These are phyloP conservation scores for Penicillium sp. DNA, from an alignment of 2,329 filamentous ascomycete genomes.

Conservation along the genomic window DNA sequence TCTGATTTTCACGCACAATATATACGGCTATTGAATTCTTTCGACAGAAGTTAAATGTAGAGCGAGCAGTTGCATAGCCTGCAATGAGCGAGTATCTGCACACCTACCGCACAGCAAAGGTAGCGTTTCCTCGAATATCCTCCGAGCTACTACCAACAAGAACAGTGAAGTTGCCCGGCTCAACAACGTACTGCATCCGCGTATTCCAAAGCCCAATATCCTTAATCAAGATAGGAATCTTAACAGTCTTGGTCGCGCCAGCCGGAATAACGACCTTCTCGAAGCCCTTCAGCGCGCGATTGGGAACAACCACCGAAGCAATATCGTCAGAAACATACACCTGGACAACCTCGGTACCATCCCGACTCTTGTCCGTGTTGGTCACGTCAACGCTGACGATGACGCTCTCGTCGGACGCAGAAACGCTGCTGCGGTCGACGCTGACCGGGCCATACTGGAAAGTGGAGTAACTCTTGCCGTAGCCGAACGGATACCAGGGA, in stretches of 20 bases:
- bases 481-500: constrained; percentile 67
- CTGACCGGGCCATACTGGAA: constrained; percentile 55
- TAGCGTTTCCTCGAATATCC: constrained; percentile 37
- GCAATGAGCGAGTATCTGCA: neutral
- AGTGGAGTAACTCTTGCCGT: constrained; percentile 65
- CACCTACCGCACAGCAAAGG: constrained; percentile 30
- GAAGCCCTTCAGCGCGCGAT: constrained; percentile 66
- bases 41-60: neutral
- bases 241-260: constrained; percentile 58
- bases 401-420: constrained; percentile 53
- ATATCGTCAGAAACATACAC: constrained; percentile 66
- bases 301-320: constrained; percentile 64
- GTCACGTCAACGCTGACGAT: constrained; percentile 63
- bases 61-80: no score
- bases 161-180: constrained; percentile 67
- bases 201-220: constrained; percentile 59
- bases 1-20: neutral
- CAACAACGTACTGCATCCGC: constrained; percentile 71
- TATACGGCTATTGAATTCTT: neutral
- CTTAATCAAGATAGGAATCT: constrained; percentile 53
- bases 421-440: constrained; percentile 49
- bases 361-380: constrained; percentile 55
- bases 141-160: constrained; percentile 57
- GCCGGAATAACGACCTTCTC: constrained; percentile 64
- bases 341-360: constrained; percentile 69